Percentiles rank a stretch among this genome's conserved stretches.
phyloP scores from a whole-genome alignment of 2,329 filamentous ascomycete species.

The Ophiocordyceps sinensis region DNA sequence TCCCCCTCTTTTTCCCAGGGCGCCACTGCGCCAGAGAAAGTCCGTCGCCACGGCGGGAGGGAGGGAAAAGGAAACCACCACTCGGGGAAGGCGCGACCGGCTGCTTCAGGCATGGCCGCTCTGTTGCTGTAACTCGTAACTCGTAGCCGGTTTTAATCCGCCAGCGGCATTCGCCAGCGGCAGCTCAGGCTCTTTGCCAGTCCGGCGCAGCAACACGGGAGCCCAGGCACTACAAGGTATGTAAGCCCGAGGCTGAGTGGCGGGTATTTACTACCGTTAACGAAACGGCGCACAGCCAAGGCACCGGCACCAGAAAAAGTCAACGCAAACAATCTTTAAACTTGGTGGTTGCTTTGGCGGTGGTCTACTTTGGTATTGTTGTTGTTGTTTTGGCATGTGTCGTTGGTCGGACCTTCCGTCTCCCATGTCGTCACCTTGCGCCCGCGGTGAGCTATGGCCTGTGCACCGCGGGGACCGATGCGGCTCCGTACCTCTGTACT shows the following conservation, averaged over 20 bases:
- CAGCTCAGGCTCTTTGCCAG: no score
- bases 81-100: neutral
- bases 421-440: neutral
- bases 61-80: neutral
- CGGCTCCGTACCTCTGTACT: no score
- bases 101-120: neutral
- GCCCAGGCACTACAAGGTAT: no score
- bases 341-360: neutral
- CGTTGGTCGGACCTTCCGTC: neutral
- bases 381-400: neutral
- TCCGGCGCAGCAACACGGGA: no score
- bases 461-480: slow-evolving; percentile 2
- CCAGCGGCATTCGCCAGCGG: no score
- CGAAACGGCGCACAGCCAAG: no score
- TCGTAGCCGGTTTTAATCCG: no score
- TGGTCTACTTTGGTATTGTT: no score
- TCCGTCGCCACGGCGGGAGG: neutral
- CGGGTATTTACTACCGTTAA: no score
- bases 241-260: no score
- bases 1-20: slow-evolving; percentile 6
- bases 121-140: no score
- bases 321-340: neutral
- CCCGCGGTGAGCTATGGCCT: slow-evolving; percentile 2
- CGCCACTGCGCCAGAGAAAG: slow-evolving; percentile 2
- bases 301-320: no score